Base-by-base conservation (phyloP, 345 rosid species). In the Linum tenue region DNA sequence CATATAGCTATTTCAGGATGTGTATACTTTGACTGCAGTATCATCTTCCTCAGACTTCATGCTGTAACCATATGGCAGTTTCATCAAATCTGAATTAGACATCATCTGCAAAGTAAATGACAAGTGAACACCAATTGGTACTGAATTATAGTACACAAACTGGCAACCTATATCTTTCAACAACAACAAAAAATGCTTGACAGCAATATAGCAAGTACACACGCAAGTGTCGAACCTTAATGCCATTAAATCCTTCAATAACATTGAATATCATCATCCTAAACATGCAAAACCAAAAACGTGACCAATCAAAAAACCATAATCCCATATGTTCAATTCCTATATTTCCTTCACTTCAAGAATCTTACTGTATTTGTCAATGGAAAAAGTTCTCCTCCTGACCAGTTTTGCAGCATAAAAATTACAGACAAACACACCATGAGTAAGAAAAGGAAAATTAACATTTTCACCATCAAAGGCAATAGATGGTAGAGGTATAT, bases 191-290 rank as follows among this genome's bases (percentile, higher is more conserved):
- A 22, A 22, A 22, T 22, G 31, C 31, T 22, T 22, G 31, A 22
- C 1, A 22, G 31, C 31, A 22, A 22, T 22, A 22, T 1, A 22
- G 31, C 31, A 22, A 22, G 31, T 22, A 22, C 31, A 22, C 31
- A 22, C 31, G 31, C 31, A 22, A 22, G 31, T 22, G 31, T 22
- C 31, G 31, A 22, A 22, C 31, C 31, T 22, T 22, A 22, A 22
- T 22, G 31, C 31, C 31, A 22, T 22, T 43, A 84, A 73, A 56
- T 83, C 80, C 76, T 80, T 76, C 81, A 85, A 59, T 1, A 35
- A 22, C 1, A 16, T 78, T 8, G 88, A 79, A 74, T 85, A 80
- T 76, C 95, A 87, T 67, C 90, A 87, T 64, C 84, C 95, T 83
- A 48, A 2, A 22, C 5, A 57, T 57, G 9, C 60, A 17, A 1